These are phyloP conservation scores for Asterophora lycoperdoides DNA, from an alignment of 768 basidiomycete species.

Conservation along the genomic window DNA sequence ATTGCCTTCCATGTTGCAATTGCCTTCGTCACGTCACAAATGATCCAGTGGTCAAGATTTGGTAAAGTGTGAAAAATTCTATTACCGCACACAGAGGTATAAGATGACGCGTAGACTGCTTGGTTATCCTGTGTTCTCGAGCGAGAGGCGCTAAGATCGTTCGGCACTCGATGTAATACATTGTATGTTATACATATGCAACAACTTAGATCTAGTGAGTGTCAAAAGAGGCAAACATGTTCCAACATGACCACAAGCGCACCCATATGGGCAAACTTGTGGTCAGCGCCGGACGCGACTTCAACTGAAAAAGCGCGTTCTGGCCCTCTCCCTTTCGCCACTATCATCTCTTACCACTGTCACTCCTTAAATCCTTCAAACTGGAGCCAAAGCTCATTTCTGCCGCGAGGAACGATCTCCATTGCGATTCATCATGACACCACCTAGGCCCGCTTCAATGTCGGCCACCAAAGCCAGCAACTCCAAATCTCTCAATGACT, in stretches of 20 bases:
- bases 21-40: no score
- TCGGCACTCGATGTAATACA: no score
- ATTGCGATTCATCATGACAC: slow-evolving; percentile 28
- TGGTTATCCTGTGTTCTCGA: no score
- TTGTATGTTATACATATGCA: no score
- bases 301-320: slow-evolving; percentile 27
- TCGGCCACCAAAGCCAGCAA: slow-evolving; percentile 34
- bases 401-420: slow-evolving; percentile 12
- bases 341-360: slow-evolving; percentile 8
- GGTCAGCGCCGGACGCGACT: slow-evolving; percentile 47
- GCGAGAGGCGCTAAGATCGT: no score
- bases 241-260: slow-evolving; percentile 14
- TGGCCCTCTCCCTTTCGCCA: slow-evolving; percentile 11
- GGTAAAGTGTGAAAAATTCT: no score
- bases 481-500: slow-evolving; percentile 62
- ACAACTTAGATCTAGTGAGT: no score
- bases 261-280: slow-evolving; percentile 32
- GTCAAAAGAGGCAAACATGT: slow-evolving; percentile 7
- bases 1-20: no score
- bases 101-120: no score
- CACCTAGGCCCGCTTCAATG: slow-evolving; percentile 35
- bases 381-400: slow-evolving; percentile 13
- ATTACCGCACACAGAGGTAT: no score
- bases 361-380: slow-evolving; percentile 20
- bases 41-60: no score